phyloP scores from a whole-genome alignment of 176 grass and related monocot genomes.

The Triticum urartu region DNA sequence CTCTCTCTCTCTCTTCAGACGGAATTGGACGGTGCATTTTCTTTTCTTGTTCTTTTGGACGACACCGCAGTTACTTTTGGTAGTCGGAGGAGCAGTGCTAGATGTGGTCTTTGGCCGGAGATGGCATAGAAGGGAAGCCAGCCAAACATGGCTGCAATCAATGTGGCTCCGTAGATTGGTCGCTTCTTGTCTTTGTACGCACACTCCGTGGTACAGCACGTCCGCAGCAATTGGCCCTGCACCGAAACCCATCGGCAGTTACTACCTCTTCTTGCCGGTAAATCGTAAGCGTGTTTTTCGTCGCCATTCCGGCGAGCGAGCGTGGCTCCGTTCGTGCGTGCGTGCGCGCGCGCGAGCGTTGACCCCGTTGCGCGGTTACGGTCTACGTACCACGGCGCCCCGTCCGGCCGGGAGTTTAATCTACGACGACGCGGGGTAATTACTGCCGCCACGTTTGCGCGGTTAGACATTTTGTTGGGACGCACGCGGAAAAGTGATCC shows the following conservation, averaged over 20 bases:
- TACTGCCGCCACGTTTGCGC: no score
- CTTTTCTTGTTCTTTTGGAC: not conserved
- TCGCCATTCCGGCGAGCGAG: not conserved
- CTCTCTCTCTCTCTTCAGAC: not conserved
- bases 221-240: constrained; percentile 25
- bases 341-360: no score
- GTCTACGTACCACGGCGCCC: no score
- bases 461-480: not conserved
- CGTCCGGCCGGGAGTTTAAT: no score
- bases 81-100: no score
- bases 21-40: not conserved
- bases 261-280: not conserved
- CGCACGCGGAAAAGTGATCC: not conserved
- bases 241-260: not conserved
- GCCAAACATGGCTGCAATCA: not conserved
- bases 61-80: not conserved
- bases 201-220: not conserved
- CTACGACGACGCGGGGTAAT: no score
- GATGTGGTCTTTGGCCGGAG: not conserved
- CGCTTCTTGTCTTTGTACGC: not conserved
- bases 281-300: not conserved
- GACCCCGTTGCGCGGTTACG: no score
- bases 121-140: no score
- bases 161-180: not conserved
- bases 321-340: not conserved